phyloP scores from a whole-genome alignment of 805 yeast genomes.

The Saccharomycopsis selenospora region DNA sequence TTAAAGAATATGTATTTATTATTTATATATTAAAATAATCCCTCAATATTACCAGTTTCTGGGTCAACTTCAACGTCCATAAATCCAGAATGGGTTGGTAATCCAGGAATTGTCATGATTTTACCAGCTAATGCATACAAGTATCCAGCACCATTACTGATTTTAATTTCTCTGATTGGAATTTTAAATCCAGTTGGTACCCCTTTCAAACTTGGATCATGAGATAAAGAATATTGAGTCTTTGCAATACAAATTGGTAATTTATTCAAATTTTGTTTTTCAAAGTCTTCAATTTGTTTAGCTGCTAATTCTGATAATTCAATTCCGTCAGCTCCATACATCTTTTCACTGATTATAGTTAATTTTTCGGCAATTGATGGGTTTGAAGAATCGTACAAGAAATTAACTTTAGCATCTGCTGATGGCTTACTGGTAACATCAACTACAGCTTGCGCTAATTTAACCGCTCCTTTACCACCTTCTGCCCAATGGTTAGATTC shows the following conservation, averaged over 20 bases:
- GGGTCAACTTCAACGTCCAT: constrained; percentile 91
- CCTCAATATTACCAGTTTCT: constrained; percentile 86
- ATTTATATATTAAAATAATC: constrained; percentile 54
- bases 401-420: constrained; percentile 39
- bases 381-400: constrained; percentile 59
- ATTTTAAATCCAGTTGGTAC: constrained; percentile 91
- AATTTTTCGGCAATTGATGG: constrained; percentile 75
- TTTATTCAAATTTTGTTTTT: constrained; percentile 80
- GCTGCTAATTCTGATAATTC: constrained; percentile 79
- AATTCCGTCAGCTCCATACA: constrained; percentile 88
- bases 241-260: constrained; percentile 95
- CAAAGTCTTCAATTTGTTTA: constrained; percentile 72
- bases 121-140: constrained; percentile 94
- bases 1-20: too few relatives aligned
- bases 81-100: constrained; percentile 93
- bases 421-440: constrained; percentile 47
- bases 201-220: constrained; percentile 88
- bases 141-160: constrained; percentile 95
- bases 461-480: constrained; percentile 88
- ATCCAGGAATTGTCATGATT: constrained; percentile 95
- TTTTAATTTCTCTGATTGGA: constrained; percentile 91
- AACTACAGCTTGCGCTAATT: constrained; percentile 76
- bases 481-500: constrained; percentile 91
- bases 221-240: constrained; percentile 94
- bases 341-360: constrained; percentile 66